Evolutionary conservation across 1,284 basidiomycete genomes (phyloP).

Genomic region (Anthracocystis panici-leucophaei): DNA sequence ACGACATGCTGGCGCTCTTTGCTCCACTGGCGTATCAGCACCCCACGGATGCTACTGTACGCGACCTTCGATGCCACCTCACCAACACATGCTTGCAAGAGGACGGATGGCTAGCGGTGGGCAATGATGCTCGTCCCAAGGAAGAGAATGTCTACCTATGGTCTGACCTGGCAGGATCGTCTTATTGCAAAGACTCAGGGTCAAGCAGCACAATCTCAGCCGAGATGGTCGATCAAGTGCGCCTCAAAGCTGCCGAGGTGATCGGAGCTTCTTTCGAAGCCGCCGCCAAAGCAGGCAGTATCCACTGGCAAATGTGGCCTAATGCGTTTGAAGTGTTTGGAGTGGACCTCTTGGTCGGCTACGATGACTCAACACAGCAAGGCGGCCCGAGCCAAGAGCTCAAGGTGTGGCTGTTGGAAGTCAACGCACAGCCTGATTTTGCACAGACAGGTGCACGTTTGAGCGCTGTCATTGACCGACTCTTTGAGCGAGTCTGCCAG

Average conservation of each 20-base stretch:
- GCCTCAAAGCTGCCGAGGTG: slow-evolving; percentile 62
- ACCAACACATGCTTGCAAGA: slow-evolving; percentile 95
- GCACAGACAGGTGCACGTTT: slow-evolving; percentile 89
- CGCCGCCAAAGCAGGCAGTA: slow-evolving; percentile 79
- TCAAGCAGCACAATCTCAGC: slow-evolving; percentile 43
- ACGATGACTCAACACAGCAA: slow-evolving; percentile 17
- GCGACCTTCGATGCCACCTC: slow-evolving; percentile 82
- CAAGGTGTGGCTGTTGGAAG: slow-evolving; percentile 83
- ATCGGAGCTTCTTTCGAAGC: slow-evolving; percentile 87
- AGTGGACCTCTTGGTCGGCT: slow-evolving; percentile 85
- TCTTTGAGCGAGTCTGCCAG: slow-evolving; percentile 74
- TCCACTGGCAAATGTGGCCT: slow-evolving; percentile 87
- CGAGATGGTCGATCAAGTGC: slow-evolving; percentile 71
- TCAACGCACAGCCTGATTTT: slow-evolving; percentile 96
- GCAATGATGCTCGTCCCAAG: slow-evolving; percentile 46
- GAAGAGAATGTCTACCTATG: slow-evolving; percentile 59
- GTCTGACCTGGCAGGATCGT: slow-evolving; percentile 69
- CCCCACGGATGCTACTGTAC: slow-evolving; percentile 51
- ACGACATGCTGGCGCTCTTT: slow-evolving; percentile 87
- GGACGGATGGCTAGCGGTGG: slow-evolving; percentile 48
- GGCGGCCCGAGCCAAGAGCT: slow-evolving; percentile 61
- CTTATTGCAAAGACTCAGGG: slow-evolving; percentile 65
- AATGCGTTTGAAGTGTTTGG: slow-evolving; percentile 97
- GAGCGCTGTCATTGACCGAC: slow-evolving; percentile 80
- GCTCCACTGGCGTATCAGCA: slow-evolving; percentile 67